phyloP scores from a whole-genome alignment of 345 rosid species.

The Brassica napus region Da-Ae NC_063434.1:12564501-12565000 shows the following conservation, averaged over 20 bases:
- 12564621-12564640: slow-evolving; percentile 43
- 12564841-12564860: neutral
- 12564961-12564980: neutral
- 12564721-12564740: neutral
- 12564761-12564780: slow-evolving; percentile 59
- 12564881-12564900: slow-evolving; percentile 9
- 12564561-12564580: slow-evolving; percentile 31
- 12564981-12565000: neutral
- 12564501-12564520: slow-evolving; percentile 78
- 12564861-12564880: slow-evolving; percentile 11
- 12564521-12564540: slow-evolving; percentile 73
- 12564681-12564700: slow-evolving; percentile 51
- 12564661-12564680: slow-evolving; percentile 48
- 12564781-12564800: slow-evolving; percentile 47
- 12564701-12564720: slow-evolving; percentile 36
- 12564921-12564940: neutral
- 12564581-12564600: slow-evolving; percentile 86
- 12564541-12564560: slow-evolving; percentile 55
- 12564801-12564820: slow-evolving; percentile 35
- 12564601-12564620: slow-evolving; percentile 57
- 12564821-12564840: slow-evolving; percentile 26
- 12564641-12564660: slow-evolving; percentile 64
- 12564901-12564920: slow-evolving; percentile 11
- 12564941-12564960: neutral
- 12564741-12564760: slow-evolving; percentile 46